Evolutionary conservation across 768 basidiomycete genomes (phyloP).

Genomic region (Sarcodon aspratus): DNA sequence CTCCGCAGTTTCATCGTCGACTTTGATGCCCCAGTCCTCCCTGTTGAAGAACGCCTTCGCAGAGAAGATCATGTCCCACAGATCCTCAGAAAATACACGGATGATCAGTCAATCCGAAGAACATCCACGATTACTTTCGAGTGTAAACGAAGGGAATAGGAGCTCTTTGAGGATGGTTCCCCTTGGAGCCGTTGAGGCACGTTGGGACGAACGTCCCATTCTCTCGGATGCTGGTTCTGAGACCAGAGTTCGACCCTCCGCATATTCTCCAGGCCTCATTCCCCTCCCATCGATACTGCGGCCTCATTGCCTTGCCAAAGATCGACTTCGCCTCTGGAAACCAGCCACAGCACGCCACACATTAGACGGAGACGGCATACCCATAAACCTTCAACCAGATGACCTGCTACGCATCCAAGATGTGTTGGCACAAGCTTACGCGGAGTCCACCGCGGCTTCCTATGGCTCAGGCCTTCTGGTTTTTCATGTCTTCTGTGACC

Average conservation of each 20-base stretch:
- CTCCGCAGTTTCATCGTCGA: conserved; percentile 4
- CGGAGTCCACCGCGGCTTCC: conserved; percentile 16
- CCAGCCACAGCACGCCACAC: background rate
- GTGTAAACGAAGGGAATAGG: background rate
- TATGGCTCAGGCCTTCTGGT: conserved; percentile 27
- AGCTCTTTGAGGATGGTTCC: background rate
- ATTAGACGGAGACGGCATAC: background rate
- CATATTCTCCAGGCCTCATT: background rate
- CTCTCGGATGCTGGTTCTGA: background rate
- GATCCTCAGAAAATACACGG: background rate
- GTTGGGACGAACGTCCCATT: background rate
- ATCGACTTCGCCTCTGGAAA: background rate
- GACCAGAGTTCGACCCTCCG: background rate
- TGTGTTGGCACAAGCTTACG: conserved; percentile 18
- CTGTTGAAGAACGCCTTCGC: background rate
- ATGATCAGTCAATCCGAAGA: background rate
- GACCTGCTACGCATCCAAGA: conserved; percentile 15
- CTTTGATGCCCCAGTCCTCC: background rate
- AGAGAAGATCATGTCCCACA: background rate
- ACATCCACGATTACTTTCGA: background rate
- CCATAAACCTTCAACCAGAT: background rate
- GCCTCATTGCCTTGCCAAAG: background rate
- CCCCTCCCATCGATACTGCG: background rate
- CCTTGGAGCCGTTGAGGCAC: background rate
- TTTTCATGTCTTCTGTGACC: conserved; percentile 27